Conservation (phyloP, 1,139 yeast species). For the Barnettozyma hawaiiensis region DNA sequence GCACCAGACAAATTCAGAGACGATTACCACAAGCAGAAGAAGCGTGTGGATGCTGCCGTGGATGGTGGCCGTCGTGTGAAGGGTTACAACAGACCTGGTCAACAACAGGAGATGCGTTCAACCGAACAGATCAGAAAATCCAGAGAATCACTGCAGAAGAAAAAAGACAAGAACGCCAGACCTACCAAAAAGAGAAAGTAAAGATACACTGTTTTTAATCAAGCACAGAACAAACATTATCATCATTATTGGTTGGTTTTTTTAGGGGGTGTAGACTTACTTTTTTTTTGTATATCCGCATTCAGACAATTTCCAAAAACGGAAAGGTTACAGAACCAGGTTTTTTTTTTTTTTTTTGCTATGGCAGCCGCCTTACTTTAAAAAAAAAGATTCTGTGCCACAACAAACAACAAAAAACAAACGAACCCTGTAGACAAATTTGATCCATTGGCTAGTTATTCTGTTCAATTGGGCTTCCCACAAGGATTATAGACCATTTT, state of each 20-base stretch:
- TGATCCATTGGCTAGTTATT: background rate
- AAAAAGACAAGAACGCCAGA: slow-evolving; percentile 81
- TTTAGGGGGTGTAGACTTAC: background rate
- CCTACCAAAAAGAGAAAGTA: slow-evolving; percentile 46
- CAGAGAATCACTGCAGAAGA: slow-evolving; percentile 63
- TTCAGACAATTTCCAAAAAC: background rate
- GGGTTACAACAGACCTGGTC: slow-evolving; percentile 51
- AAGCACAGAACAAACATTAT: too few species aligned
- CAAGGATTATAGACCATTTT: background rate
- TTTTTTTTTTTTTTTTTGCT: too few species aligned
- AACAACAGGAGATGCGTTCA: slow-evolving; percentile 56
- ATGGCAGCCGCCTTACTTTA: background rate
- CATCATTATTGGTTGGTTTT: background rate
- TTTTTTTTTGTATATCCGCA: background rate
- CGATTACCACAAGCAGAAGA: slow-evolving; percentile 77
- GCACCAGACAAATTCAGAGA: slow-evolving; percentile 86
- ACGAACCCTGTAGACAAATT: background rate
- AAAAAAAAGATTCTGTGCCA: background rate
- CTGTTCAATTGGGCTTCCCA: background rate
- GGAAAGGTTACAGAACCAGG: background rate
- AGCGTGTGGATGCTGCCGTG: slow-evolving; percentile 74
- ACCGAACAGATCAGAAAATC: slow-evolving; percentile 76
- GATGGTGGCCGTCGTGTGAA: slow-evolving; percentile 71
- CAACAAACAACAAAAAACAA: too few species aligned
- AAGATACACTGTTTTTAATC: too few species aligned